phyloP scores from a whole-genome alignment of 805 yeast species.

The Wickerhamiella vanderwaltii region DNA sequence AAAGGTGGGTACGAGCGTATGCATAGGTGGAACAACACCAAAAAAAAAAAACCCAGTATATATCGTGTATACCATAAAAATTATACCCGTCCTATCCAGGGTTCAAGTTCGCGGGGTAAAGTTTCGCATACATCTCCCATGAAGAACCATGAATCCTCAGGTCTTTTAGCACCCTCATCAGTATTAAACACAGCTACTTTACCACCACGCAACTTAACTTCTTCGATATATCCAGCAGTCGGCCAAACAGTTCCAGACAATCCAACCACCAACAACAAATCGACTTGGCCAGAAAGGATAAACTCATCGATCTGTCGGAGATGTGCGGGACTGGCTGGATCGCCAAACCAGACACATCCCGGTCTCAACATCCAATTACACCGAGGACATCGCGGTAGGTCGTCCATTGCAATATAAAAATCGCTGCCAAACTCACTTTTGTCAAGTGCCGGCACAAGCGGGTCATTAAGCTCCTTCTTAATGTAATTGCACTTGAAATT shows the following conservation, averaged over 20 bases:
- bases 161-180: slow-evolving; percentile 26
- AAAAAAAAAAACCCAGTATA: slow-evolving; percentile 85
- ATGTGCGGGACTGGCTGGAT: slow-evolving; percentile 52
- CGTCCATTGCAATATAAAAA: slow-evolving; percentile 33
- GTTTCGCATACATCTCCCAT: slow-evolving; percentile 66
- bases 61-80: slow-evolving; percentile 34
- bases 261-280: slow-evolving; percentile 70
- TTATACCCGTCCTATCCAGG: neutral
- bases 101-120: slow-evolving; percentile 38
- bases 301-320: slow-evolving; percentile 63
- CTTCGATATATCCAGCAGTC: slow-evolving; percentile 79
- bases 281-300: slow-evolving; percentile 44
- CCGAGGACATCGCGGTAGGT: slow-evolving; percentile 64
- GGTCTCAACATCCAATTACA: slow-evolving; percentile 66
- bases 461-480: slow-evolving; percentile 40
- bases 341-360: slow-evolving; percentile 95
- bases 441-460: slow-evolving; percentile 44
- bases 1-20: too few relatives aligned
- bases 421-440: slow-evolving; percentile 13
- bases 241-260: slow-evolving; percentile 84
- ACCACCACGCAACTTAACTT: slow-evolving; percentile 62
- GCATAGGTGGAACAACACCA: too few relatives aligned
- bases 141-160: slow-evolving; percentile 56
- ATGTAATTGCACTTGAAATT: slow-evolving; percentile 54
- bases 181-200: slow-evolving; percentile 72